Evolutionary conservation across 106 monocot genomes (phyloP).

Genomic region (Dendrobium nobile): DNA sequence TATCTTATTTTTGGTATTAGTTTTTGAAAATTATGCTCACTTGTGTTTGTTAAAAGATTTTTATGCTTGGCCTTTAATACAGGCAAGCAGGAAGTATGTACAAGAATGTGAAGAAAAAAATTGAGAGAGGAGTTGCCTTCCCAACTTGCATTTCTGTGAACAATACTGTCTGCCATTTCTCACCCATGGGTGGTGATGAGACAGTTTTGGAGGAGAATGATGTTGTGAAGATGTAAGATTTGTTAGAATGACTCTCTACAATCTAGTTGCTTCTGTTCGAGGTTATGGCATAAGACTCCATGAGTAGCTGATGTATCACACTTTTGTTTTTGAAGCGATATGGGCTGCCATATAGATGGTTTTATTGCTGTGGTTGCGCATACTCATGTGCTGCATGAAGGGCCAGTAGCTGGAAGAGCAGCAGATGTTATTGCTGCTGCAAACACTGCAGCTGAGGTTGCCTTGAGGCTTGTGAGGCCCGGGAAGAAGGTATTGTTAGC

Average conservation of each 20-base stretch:
- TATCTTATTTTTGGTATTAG: neutral
- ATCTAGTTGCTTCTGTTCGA: neutral
- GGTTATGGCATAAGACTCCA: neutral
- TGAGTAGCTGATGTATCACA: neutral
- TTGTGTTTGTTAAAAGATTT: neutral
- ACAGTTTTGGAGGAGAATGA: slow-evolving; percentile 68
- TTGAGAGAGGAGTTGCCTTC: slow-evolving; percentile 91
- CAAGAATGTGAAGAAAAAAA: slow-evolving; percentile 95
- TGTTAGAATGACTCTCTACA: neutral
- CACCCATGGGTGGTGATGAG: slow-evolving; percentile 68
- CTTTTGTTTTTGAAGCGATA: slow-evolving; percentile 35
- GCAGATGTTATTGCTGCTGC: slow-evolving; percentile 75
- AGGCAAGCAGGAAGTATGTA: slow-evolving; percentile 95
- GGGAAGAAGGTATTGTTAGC: slow-evolving; percentile 48
- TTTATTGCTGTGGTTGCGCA: slow-evolving; percentile 69
- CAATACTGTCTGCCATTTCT: slow-evolving; percentile 84
- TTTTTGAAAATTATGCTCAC: neutral
- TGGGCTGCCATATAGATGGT: slow-evolving; percentile 76
- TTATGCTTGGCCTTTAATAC: neutral
- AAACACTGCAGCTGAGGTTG: slow-evolving; percentile 69
- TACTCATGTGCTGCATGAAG: slow-evolving; percentile 53
- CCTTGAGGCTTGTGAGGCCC: slow-evolving; percentile 61
- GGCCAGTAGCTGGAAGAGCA: slow-evolving; percentile 42
- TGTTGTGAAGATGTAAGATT: slow-evolving; percentile 72
- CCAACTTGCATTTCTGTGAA: slow-evolving; percentile 93